Conservation (phyloP, 345 rosid genomes). For the Boechera retrofracta region DNA sequence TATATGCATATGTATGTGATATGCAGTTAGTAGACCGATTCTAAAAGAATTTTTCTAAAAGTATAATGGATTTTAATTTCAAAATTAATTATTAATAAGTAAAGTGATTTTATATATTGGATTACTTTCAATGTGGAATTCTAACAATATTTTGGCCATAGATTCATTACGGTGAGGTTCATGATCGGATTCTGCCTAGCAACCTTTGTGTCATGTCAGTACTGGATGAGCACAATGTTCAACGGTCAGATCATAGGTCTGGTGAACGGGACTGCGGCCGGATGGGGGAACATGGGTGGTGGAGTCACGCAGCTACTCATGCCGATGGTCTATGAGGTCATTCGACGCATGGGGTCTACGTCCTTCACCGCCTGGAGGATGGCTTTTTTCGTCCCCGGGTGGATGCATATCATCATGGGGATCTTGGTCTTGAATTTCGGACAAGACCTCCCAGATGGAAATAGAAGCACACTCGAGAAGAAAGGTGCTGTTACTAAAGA, state of each 20-base stretch:
- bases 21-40: background rate
- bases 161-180: constrained; percentile 71
- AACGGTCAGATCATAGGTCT: constrained; percentile 83
- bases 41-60: background rate
- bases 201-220: constrained; percentile 91
- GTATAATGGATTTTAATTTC: background rate
- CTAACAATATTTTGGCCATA: constrained; percentile 21
- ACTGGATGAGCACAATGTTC: constrained; percentile 98
- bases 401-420: constrained; percentile 71
- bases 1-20: background rate
- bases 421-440: constrained; percentile 77
- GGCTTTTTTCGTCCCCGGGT: constrained; percentile 82
- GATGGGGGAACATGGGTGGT: constrained; percentile 98
- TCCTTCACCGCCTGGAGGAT: constrained; percentile 94
- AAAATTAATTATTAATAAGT: background rate
- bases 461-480: constrained; percentile 69
- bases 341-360: constrained; percentile 57
- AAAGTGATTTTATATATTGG: background rate
- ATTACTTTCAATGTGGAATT: background rate
- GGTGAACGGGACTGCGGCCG: constrained; percentile 91
- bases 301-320: constrained; percentile 87
- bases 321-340: constrained; percentile 80
- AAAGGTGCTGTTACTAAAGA: constrained; percentile 76
- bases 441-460: constrained; percentile 93
- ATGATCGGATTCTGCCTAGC: constrained; percentile 96